phyloP scores from a whole-genome alignment of 2,329 filamentous ascomycete species.

The Diaporthe batatas region DNA sequence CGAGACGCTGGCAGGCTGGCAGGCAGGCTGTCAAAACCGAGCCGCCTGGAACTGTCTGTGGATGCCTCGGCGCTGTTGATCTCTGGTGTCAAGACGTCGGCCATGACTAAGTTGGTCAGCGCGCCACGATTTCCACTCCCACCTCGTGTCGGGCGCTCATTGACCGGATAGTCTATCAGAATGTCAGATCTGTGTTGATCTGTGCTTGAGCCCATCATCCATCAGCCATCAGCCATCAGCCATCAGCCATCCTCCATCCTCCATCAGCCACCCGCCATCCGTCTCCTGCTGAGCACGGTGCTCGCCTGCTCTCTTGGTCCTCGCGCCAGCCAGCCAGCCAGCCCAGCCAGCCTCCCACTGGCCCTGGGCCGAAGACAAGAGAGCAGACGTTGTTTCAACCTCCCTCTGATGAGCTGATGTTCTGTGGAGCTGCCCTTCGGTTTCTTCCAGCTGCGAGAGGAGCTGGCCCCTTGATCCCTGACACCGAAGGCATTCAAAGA shows the following conservation, averaged over 20 bases:
- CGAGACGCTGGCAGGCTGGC: too few relatives aligned
- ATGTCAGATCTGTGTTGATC: slow-evolving; percentile 26
- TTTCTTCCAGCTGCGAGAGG: slow-evolving; percentile 18
- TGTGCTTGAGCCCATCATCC: slow-evolving; percentile 8
- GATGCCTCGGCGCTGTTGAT: slow-evolving; percentile 23
- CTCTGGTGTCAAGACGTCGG: slow-evolving; percentile 26
- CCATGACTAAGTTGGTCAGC: slow-evolving; percentile 29
- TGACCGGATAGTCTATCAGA: slow-evolving; percentile 24
- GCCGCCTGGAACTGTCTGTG: slow-evolving; percentile 20
- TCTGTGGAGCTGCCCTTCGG: slow-evolving; percentile 32
- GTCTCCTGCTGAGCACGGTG: slow-evolving; percentile 1
- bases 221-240: neutral
- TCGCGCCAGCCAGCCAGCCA: neutral
- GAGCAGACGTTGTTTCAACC: slow-evolving; percentile 23
- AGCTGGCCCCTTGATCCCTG: slow-evolving; percentile 19
- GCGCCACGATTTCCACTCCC: slow-evolving; percentile 14
- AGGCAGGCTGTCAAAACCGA: slow-evolving; percentile 1
- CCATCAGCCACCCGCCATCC: neutral
- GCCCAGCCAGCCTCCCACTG: neutral
- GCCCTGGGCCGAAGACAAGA: slow-evolving; percentile 7
- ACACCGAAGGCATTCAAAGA: neutral
- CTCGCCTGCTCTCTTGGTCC: neutral
- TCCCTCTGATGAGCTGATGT: slow-evolving; percentile 32
- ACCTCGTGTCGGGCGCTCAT: slow-evolving; percentile 26
- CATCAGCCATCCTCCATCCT: neutral